Evolutionary conservation across 768 basidiomycete genomes (phyloP), one percentile per base, ranked within the genome.

Genomic region (Rhodotorula diobovata): DNA sequence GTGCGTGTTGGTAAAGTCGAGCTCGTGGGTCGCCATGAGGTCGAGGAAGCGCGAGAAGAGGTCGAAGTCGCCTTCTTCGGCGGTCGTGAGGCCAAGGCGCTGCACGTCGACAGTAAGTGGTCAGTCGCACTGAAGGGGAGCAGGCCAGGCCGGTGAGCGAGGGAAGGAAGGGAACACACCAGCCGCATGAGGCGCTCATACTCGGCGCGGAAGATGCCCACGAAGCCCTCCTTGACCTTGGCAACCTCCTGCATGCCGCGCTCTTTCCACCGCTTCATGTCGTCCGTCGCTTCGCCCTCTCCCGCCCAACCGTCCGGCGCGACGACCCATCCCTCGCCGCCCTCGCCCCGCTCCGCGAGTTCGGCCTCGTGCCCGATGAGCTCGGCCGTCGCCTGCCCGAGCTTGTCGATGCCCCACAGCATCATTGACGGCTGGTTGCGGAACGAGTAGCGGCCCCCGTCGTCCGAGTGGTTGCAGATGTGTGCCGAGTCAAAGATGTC

Each of bases 1-100:
- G 84, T 97, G 91, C 7, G 92, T 89, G 23, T 85, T 84, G 77
- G 93, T 88, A 81, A 93, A 95, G 81, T 98, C 96, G n/a, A 97
- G 83, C 61, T 83, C 82, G 72, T 93, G 86, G 3, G 80, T 79
- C 67, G 88, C 85, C 82, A 98, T 85, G 45, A 94, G 80, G 51
- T 86, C 83, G n/a, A 97, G 83, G 53, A 94, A 84, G 2, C 89
- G 88, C 15, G 84, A 84, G 71, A 88, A 83, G 53, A 94, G 78
- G 48, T 79, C 76, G 2, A 90, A 88, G 81, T 96, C 93, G 2
- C 79, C 81, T 4, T 82, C 66, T 34, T 86, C 83, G 39, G 81
- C 74, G n/a, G 82, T 83, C 55, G 85, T 84, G 43, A 98, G 83
- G 0, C 88, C 93, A 39, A 97, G 87, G 20, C 93, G 89, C 88